phyloP scores from a whole-genome alignment of 169 alveolate genomes.

The Plasmodium vivax region DNA sequence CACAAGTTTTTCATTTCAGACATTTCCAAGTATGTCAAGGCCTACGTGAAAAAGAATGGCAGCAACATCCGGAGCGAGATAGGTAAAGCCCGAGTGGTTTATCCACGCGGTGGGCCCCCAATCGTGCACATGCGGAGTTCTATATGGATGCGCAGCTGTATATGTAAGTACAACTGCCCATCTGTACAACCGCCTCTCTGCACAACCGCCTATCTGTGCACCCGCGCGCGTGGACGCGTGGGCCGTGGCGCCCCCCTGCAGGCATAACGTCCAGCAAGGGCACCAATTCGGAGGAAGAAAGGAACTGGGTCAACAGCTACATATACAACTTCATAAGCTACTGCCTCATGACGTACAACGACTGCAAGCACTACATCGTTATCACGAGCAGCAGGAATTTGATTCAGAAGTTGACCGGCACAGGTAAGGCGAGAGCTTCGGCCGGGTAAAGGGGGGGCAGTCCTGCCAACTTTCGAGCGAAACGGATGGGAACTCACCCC shows the following conservation, averaged over 20 bases:
- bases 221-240: neutral
- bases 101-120: neutral
- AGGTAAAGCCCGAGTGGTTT: conserved; percentile 28
- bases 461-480: neutral
- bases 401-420: conserved; percentile 62
- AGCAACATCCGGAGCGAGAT: conserved; percentile 56
- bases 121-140: neutral
- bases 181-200: neutral
- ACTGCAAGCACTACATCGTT: conserved; percentile 67
- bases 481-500: neutral
- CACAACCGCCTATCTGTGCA: neutral
- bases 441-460: neutral
- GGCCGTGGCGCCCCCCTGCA: neutral
- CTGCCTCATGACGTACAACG: conserved; percentile 38
- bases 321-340: conserved; percentile 67
- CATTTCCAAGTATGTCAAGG: conserved; percentile 62
- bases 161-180: neutral
- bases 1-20: conserved; percentile 62
- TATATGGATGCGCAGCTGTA: neutral
- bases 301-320: conserved; percentile 56
- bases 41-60: conserved; percentile 59
- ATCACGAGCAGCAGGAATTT: conserved; percentile 32
- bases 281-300: conserved; percentile 51
- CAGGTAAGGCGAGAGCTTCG: conserved; percentile 9
- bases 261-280: conserved; percentile 46